Base-by-base conservation (phyloP, 192 early-diverging fungal genomes). In the Mortierella claussenii region DNA sequence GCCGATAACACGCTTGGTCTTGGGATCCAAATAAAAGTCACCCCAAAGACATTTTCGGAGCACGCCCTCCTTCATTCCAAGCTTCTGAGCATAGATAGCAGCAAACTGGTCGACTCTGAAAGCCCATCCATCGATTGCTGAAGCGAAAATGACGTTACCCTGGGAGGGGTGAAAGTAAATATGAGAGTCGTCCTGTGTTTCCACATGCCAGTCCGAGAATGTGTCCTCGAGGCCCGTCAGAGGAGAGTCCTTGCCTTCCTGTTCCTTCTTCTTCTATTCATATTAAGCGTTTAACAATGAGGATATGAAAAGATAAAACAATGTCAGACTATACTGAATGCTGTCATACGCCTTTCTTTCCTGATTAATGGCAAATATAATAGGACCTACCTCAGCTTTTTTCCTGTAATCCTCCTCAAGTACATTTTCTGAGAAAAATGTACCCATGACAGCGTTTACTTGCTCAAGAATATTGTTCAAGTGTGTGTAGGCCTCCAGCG, bases 101-200 rank as follows among this genome's bases (percentile, higher is more conserved):
- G 97, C 95, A 88, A 99, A 99, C 67, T 98, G 94, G 51, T 93
- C 89, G 27, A 93, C 82, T 45, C 95, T 83, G 80, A 99, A 99
- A 18, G 97, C 97, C 98, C 98, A 99, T 5, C 98, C 98, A 76
- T 99, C 96, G 28, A 95, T 92, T 2, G 98, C 98, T 47, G 91
- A 93, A 0, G 95, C 83, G 85, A 99, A 99, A 27, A 99, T 87
- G 53, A 99, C 98, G 73, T 99, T 99, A 45, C 98, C 96, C 46
- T 88, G 85, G 50, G 96, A 91, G 8, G 98, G 98, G 26, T 94
- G 89, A 82, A 99, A 99, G 66, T 98, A 99, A 40, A 98, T 91
- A 55, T 94, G 88, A 32, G 93, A 91, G 68, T 99, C 96, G 68
- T 99, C 96, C 56, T 90, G 89, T 27, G 95, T 93, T 53, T 97